Evolutionary conservation across 176 grass and related monocot genomes (phyloP).

Genomic region (Poa annua): DNA sequence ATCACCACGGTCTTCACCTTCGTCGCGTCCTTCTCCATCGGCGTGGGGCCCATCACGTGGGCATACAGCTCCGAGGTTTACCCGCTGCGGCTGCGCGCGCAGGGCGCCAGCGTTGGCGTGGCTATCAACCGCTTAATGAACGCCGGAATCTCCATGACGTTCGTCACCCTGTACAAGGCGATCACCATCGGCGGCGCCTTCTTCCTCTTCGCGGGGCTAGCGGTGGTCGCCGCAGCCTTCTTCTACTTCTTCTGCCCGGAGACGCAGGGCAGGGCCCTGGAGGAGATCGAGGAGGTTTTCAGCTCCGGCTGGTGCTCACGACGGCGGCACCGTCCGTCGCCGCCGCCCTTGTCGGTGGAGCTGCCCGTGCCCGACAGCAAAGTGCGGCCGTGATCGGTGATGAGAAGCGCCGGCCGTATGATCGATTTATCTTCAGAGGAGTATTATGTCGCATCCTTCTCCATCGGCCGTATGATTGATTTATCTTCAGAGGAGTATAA

Average conservation of each 20-base stretch:
- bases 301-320: slow-evolving; percentile 15
- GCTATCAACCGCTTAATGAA: slow-evolving; percentile 60
- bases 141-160: slow-evolving; percentile 66
- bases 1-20: slow-evolving; percentile 55
- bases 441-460: too few relatives aligned
- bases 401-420: background rate
- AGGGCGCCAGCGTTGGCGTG: slow-evolving; percentile 40
- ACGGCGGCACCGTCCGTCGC: background rate
- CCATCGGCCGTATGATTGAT: background rate
- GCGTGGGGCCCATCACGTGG: slow-evolving; percentile 70
- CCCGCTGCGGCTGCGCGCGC: slow-evolving; percentile 49
- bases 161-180: slow-evolving; percentile 60
- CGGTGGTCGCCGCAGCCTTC: slow-evolving; percentile 42
- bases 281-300: slow-evolving; percentile 61
- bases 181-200: slow-evolving; percentile 70
- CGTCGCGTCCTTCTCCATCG: slow-evolving; percentile 65
- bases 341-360: background rate
- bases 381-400: background rate
- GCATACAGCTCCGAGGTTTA: slow-evolving; percentile 69
- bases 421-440: background rate
- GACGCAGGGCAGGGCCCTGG: slow-evolving; percentile 55
- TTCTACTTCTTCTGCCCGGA: slow-evolving; percentile 58
- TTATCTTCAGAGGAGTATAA: background rate
- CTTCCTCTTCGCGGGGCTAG: slow-evolving; percentile 64
- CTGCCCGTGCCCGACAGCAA: background rate